These are phyloP conservation scores for Alternaria postmessia DNA, from an alignment of 2,329 filamentous ascomycete species.

Conservation along the genomic window DNA sequence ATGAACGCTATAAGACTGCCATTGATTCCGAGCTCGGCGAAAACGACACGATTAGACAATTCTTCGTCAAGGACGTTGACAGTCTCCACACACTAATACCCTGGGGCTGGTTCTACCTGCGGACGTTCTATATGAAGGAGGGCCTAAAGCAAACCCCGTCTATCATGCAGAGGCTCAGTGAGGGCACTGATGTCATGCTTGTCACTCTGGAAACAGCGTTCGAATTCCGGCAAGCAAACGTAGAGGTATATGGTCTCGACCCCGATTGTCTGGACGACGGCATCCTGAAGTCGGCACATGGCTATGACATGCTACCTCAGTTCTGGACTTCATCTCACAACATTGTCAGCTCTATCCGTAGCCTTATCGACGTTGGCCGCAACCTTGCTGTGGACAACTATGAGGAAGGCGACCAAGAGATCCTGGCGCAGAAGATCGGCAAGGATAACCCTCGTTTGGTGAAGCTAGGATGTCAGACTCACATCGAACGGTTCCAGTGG, in stretches of 20 bases:
- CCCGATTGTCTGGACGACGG: constrained; percentile 66
- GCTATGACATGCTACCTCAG: constrained; percentile 75
- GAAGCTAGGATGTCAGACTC: constrained; percentile 65
- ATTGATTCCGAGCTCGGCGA: constrained; percentile 72
- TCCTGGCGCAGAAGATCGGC: constrained; percentile 56
- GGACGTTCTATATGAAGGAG: constrained; percentile 77
- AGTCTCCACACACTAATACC: constrained; percentile 77
- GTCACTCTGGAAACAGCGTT: constrained; percentile 69
- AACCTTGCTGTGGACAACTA: constrained; percentile 52
- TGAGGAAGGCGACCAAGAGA: constrained; percentile 46
- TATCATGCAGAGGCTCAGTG: constrained; percentile 59
- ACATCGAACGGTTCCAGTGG: constrained; percentile 68
- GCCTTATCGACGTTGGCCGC: constrained; percentile 53
- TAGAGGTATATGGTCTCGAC: constrained; percentile 75
- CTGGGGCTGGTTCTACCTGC: constrained; percentile 71
- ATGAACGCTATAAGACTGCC: constrained; percentile 76
- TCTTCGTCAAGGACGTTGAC: constrained; percentile 74
- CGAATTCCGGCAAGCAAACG: constrained; percentile 75
- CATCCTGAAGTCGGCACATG: constrained; percentile 54
- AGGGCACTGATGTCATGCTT: constrained; percentile 79
- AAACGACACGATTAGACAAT: constrained; percentile 81
- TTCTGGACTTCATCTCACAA: constrained; percentile 82
- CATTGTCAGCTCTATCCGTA: constrained; percentile 51
- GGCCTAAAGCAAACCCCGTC: constrained; percentile 65
- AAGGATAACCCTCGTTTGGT: constrained; percentile 60